Evolutionary conservation across 2,329 filamentous ascomycete genomes (phyloP).

Genomic region (Claviceps arundinis): DNA sequence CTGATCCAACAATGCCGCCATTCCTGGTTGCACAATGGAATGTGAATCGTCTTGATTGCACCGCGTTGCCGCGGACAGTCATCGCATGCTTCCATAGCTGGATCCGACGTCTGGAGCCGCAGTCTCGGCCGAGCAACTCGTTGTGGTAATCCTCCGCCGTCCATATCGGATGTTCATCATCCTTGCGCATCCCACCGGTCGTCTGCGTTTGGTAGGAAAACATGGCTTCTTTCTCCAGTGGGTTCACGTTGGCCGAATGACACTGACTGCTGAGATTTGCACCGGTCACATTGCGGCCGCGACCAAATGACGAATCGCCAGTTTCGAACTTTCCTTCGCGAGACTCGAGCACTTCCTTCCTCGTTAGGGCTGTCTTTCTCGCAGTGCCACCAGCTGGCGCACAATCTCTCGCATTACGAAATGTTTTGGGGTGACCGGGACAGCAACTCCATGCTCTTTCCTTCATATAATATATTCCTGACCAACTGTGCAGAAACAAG

Average conservation of each 20-base stretch:
- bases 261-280: neutral
- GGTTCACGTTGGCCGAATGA: no score
- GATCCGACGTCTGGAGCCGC: neutral
- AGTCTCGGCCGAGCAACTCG: neutral
- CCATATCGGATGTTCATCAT: neutral
- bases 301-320: no score
- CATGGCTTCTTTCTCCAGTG: neutral
- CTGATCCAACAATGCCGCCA: neutral
- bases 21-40: neutral
- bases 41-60: neutral
- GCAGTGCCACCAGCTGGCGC: neutral
- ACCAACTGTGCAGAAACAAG: neutral
- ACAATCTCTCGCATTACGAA: no score
- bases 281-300: neutral
- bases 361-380: neutral
- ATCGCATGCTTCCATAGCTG: neutral
- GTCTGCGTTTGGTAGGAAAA: neutral
- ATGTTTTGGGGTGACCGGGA: no score
- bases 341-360: neutral
- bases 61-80: neutral
- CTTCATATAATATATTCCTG: neutral
- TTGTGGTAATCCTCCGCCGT: neutral
- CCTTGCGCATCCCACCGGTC: neutral
- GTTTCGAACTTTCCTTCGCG: neutral
- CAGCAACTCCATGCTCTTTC: neutral